phyloP scores from a whole-genome alignment of 176 grass and related monocot genomes.

The Secale cereale region DNA sequence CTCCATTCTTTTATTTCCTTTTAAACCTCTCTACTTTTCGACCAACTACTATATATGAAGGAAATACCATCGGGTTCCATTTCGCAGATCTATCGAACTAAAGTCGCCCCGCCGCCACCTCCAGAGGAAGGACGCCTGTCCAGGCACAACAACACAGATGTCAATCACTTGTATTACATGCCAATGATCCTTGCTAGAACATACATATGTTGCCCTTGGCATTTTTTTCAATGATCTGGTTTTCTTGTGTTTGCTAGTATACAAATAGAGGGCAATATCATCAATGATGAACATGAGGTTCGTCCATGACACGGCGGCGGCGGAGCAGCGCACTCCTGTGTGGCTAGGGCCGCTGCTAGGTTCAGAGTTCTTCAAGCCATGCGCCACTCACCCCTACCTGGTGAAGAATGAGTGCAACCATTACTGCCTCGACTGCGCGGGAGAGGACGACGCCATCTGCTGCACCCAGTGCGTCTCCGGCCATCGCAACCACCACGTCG shows the following conservation, averaged over 20 bases:
- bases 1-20: too few species aligned
- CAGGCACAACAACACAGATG: too few species aligned
- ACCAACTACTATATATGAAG: too few species aligned
- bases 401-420: neutral
- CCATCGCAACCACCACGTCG: neutral
- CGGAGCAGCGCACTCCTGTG: neutral
- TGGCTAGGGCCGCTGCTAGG: constrained; percentile 5
- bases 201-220: too few species aligned
- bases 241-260: neutral
- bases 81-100: too few species aligned
- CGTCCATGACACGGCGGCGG: neutral
- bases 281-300: too few species aligned
- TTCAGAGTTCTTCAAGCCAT: neutral
- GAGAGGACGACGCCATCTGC: neutral
- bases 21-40: too few species aligned
- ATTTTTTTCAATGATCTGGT: too few species aligned
- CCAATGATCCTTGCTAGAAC: neutral
- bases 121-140: too few species aligned
- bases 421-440: constrained; percentile 5
- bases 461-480: neutral
- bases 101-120: too few species aligned
- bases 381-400: neutral
- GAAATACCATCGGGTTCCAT: too few species aligned
- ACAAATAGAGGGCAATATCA: neutral
- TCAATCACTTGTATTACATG: neutral